These are phyloP conservation scores for Russula emetica DNA, from an alignment of 768 basidiomycete genomes.

Conservation along the genomic window DNA sequence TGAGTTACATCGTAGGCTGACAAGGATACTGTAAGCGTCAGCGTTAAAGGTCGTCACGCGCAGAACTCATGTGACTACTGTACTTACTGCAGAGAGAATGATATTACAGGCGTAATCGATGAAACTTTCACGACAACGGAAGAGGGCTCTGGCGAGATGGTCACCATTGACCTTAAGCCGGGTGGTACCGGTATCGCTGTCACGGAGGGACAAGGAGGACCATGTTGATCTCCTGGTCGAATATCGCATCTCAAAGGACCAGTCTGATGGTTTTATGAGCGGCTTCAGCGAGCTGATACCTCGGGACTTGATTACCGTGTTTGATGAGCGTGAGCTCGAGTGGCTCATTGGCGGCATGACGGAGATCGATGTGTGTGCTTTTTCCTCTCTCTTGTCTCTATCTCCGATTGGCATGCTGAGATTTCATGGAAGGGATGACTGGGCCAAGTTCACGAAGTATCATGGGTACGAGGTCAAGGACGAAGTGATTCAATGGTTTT, in stretches of 20 bases:
- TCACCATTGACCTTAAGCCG: constrained; percentile 90
- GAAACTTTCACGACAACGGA: constrained; percentile 97
- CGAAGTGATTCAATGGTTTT: constrained; percentile 99
- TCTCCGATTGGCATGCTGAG: background rate
- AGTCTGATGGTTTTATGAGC: constrained; percentile 99
- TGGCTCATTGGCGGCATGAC: constrained; percentile 98
- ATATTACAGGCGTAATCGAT: constrained; percentile 96
- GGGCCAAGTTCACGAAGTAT: constrained; percentile 99
- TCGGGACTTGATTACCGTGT: constrained; percentile 95
- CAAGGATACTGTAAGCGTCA: constrained; percentile 91
- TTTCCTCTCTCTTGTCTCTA: constrained; percentile 27
- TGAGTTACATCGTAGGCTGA: constrained; percentile 89
- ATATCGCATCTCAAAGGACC: constrained; percentile 96
- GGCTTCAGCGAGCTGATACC: constrained; percentile 99
- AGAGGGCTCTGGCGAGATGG: constrained; percentile 97
- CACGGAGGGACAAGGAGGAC: constrained; percentile 98
- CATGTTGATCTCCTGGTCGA: constrained; percentile 93
- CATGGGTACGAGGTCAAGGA: constrained; percentile 93
- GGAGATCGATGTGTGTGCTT: constrained; percentile 89
- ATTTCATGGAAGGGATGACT: constrained; percentile 65
- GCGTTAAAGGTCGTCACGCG: constrained; percentile 9
- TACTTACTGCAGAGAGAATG: constrained; percentile 73
- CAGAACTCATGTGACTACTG: constrained; percentile 25
- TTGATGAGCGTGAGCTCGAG: constrained; percentile 97
- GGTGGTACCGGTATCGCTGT: constrained; percentile 83